Evolutionary conservation across 2,329 filamentous ascomycete species (phyloP).

Genomic region (Paramyrothecium roridum): DNA sequence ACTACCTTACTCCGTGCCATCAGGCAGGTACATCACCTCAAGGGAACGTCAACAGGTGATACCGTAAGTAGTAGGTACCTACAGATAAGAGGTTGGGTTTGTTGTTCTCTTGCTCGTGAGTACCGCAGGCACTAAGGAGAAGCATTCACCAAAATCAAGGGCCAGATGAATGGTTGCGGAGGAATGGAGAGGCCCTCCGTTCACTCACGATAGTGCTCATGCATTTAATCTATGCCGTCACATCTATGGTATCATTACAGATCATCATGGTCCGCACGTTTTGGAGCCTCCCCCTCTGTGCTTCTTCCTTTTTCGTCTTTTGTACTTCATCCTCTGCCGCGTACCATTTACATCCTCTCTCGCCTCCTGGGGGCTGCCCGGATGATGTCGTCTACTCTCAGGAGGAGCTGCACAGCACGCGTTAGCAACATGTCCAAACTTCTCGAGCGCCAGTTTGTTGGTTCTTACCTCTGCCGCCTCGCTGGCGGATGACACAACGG

Average conservation of each 20-base stretch:
- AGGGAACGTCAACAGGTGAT: no score
- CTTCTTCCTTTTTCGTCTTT: slow-evolving; percentile 13
- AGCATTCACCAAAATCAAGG: no score
- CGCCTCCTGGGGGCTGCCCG: slow-evolving; percentile 74
- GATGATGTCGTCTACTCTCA: slow-evolving; percentile 98
- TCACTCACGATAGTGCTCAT: slow-evolving; percentile 20
- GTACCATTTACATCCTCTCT: slow-evolving; percentile 31
- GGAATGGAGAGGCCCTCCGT: slow-evolving; percentile 13
- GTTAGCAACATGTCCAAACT: slow-evolving; percentile 14
- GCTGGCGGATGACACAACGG: slow-evolving; percentile 94
- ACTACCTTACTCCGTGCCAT: no score
- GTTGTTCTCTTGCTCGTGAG: no score
- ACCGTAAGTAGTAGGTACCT: no score
- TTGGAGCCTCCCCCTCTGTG: not conserved
- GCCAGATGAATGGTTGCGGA: not conserved
- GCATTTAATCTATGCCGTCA: slow-evolving; percentile 22
- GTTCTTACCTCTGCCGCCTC: slow-evolving; percentile 87
- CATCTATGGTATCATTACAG: slow-evolving; percentile 37
- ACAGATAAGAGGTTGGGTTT: no score
- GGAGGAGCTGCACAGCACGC: slow-evolving; percentile 60
- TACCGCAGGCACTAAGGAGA: no score
- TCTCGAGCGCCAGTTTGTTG: not conserved
- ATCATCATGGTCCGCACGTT: slow-evolving; percentile 24
- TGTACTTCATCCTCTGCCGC: slow-evolving; percentile 12
- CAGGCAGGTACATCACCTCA: no score